Base-by-base conservation (phyloP, 75 land plant species). In the Adiantum capillusveneris region DNA sequence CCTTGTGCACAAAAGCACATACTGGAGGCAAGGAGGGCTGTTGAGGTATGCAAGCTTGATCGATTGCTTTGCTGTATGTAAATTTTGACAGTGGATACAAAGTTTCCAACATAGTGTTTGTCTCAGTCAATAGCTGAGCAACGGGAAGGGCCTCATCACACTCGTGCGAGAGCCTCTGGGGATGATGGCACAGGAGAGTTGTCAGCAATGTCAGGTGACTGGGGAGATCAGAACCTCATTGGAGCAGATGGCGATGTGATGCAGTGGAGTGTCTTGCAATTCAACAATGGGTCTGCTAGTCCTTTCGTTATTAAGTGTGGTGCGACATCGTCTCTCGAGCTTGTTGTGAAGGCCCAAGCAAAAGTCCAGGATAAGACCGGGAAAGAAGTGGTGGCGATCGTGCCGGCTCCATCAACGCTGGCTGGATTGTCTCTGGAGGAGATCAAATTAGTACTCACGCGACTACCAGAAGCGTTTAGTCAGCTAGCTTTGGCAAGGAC, bases 221-320 rank as follows among this genome's bases (percentile, higher is more conserved):
- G 55, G 54, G 73, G 56, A 29, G 73, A 64, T 1, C 46, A 66
- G 51, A 31, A 18, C 14, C 50, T 59, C 31, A 30, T n/a, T 6
- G 63, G 72, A 34, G 36, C 59, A 29, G 89, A 83, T 52, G 74
- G 59, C 21, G 84, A 80, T 61, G 85, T 94, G 18, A 54, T 80
- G 11, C 98, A 94, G 59, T 94, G 98, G 98, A 94, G 93, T 39
- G 98, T 94, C 14, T 56, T 94, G 56, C 98, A 94, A 52, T 94
- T 94, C 69, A 94, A 94, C 64, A 94, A 89, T 20, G 98, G 98
- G 12, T 72, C 88, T 9, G 82, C 96, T 31, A 57, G 70, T 21
- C 90, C 98, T 24, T 90, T 94, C 58, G 88, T 94, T 44, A 81
- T 94, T 57, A 94, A 94, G 77, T 94, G 98, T 59, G 98, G 98